These are phyloP conservation scores for Phytopythium litorale DNA, from an alignment of 352 stramenopile species.

Conservation along the genomic window DNA sequence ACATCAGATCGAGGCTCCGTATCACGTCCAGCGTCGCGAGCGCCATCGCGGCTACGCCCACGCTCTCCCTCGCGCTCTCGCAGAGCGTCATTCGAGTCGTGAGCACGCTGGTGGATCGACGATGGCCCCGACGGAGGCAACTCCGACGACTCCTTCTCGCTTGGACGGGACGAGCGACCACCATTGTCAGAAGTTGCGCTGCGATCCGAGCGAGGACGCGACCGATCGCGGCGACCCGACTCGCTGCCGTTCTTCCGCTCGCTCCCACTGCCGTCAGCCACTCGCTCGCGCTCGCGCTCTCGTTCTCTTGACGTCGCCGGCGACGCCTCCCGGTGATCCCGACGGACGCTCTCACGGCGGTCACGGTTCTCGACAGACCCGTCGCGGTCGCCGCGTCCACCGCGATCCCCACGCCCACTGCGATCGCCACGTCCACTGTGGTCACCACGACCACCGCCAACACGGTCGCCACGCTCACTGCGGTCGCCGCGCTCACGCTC, in stretches of 20 bases:
- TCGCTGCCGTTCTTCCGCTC: not conserved
- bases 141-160: not conserved
- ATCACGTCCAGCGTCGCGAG: not conserved
- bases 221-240: not conserved
- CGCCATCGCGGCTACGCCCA: not conserved
- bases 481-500: conserved; percentile 25
- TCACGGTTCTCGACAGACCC: conserved; percentile 3
- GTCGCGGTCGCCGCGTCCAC: conserved; percentile 15
- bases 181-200: not conserved
- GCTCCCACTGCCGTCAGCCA: not conserved
- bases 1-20: conserved; percentile 20
- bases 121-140: not conserved
- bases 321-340: not conserved
- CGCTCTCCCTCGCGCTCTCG: not conserved
- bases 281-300: not conserved
- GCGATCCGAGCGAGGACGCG: not conserved
- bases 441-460: conserved; percentile 10
- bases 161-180: not conserved
- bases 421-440: conserved; percentile 11
- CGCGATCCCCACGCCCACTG: conserved; percentile 18
- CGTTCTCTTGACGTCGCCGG: not conserved
- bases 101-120: not conserved
- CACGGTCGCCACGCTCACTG: conserved; percentile 14
- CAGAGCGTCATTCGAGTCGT: not conserved
- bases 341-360: not conserved